Base-by-base conservation (phyloP, 148 eudicot genomes). In the Spergularia bocconei region DNA sequence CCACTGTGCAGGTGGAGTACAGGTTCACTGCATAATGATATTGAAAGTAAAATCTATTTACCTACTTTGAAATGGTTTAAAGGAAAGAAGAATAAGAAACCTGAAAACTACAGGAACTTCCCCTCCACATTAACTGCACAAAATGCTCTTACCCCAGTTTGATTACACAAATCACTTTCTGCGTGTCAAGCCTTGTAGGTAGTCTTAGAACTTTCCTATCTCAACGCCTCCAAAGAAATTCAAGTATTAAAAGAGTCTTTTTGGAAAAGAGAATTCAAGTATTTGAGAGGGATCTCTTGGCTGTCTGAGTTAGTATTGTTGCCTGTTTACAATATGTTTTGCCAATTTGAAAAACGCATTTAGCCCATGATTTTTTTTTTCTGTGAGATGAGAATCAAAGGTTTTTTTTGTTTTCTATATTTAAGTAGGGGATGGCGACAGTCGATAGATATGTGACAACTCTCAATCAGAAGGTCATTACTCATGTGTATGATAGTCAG, bases 1-100 rank as follows among this genome's bases (percentile, higher is more conserved):
- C 92, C 94, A 84, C 94, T 91, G 90, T 89, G 98, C 98, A 91
- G 97, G 96, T 86, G 89, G 94, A 82, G 93, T 86, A 89, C 93
- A 90, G 97, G 94, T 91, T 88, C 90, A 70, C 63, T 81, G 80
- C 84, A 77, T 80, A 82, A 70, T 84, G 82, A 73, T 71, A 80
- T 72, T 75, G 85, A 85, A 86, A 87, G 87, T 80, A 77, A 79
- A 80, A 84, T 69, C 56, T 73, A 29, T 70, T 77, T 81, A 73
- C 72, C 57, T 77, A 73, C 81, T 77, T 53, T 74, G 70, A 74
- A 82, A 79, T 61, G 70, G 77, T 75, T 67, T 71, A 41, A 41
- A 72, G 64, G 54, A 77, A 52, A 68, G 13, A 53, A 51, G 19
- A 5, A 51, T 53, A 67, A 38, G 17, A 48, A 67, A 79, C 21